Conservation (phyloP, 1,284 basidiomycete genomes). For the Phlebopus sp. region DNA sequence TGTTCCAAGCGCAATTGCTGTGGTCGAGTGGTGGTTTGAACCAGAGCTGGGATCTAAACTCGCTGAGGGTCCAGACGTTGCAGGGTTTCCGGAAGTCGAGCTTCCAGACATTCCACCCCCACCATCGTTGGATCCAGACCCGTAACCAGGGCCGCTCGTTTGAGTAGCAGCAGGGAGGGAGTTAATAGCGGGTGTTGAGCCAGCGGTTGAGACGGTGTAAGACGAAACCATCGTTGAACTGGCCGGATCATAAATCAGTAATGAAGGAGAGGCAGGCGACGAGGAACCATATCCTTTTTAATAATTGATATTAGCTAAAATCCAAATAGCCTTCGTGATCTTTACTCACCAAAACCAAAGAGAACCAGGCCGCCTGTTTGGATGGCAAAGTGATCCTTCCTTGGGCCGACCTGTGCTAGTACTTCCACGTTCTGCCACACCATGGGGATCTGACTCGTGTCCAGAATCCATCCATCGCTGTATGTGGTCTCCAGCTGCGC, state of each 20-base stretch:
- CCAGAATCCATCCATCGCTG: conserved; percentile 75
- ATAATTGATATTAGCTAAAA: conserved; percentile 5
- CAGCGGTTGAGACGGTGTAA: conserved; percentile 32
- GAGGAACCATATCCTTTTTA: conserved; percentile 57
- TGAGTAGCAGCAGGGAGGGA: conserved; percentile 26
- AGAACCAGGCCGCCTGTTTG: conserved; percentile 60
- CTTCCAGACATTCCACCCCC: background rate
- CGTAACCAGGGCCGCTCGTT: conserved; percentile 15
- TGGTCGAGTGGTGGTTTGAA: conserved; percentile 25
- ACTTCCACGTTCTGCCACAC: conserved; percentile 52
- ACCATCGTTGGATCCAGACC: conserved; percentile 12
- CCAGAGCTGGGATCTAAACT: conserved; percentile 12
- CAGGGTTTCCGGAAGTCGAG: conserved; percentile 1
- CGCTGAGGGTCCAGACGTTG: conserved; percentile 10
- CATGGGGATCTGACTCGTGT: conserved; percentile 54
- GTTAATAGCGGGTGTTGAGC: conserved; percentile 22
- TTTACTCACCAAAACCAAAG: conserved; percentile 72
- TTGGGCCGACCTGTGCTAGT: conserved; percentile 55
- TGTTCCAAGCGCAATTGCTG: conserved; percentile 55
- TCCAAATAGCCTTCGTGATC: background rate
- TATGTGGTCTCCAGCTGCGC: conserved; percentile 51
- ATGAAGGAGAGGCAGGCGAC: conserved; percentile 40
- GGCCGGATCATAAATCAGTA: conserved; percentile 54
- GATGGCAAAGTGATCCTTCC: conserved; percentile 73
- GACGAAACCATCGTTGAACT: conserved; percentile 28